Base-by-base conservation (phyloP, 371 early-diverging fungal species). In the Rhizomucor pusillus region DNA sequence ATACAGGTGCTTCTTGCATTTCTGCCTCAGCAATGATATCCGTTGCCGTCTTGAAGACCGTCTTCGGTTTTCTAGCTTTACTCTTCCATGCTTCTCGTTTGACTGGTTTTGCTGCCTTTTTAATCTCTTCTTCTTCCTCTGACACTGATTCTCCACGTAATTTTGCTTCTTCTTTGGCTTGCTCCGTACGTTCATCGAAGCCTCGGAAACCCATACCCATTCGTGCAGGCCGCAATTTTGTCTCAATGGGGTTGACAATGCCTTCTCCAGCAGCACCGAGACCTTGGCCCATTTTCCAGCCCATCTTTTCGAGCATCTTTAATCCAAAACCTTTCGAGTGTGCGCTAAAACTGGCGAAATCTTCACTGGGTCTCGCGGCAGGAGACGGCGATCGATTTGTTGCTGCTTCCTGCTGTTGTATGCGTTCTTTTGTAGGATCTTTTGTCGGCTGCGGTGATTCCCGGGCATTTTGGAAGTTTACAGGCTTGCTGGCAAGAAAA, bases 221-320 rank as follows among this genome's bases (percentile, higher is more conserved):
- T 45, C 85, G 76, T 10, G 68, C 67, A 5, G 94, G 95, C 25
- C 95, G 89, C 35, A 83, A 57, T 57, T 90, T 91, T 3, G 88
- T 89, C 45, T 95, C 90, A 23, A 97, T 85, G 3, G 97, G 95
- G 41, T 91, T 86, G 14, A 90, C 80, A 24, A 94, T 93, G 61
- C 98, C 98, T 23, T 73, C 72, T 5, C 92, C 91, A 3, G 80
- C 82, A 36, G 72, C 74, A 4, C 98, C 98, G 3, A 96, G 65
- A 56, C 90, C 90, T 57, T 70, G 73, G 5, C 90, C 90, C 10
- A 56, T 52, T 39, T 62, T 68, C 92, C 92, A 91, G 5, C 92
- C 92, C 85, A 93, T 90, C 67, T 89, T 91, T 58, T 85, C 73
- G 67, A 96, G 72, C 86, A 93, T 85, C 45, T 83, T 84, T 67